These are phyloP conservation scores for Ceratobasidium sp. DNA, from an alignment of 1,284 basidiomycete species.

Conservation along the genomic window DNA sequence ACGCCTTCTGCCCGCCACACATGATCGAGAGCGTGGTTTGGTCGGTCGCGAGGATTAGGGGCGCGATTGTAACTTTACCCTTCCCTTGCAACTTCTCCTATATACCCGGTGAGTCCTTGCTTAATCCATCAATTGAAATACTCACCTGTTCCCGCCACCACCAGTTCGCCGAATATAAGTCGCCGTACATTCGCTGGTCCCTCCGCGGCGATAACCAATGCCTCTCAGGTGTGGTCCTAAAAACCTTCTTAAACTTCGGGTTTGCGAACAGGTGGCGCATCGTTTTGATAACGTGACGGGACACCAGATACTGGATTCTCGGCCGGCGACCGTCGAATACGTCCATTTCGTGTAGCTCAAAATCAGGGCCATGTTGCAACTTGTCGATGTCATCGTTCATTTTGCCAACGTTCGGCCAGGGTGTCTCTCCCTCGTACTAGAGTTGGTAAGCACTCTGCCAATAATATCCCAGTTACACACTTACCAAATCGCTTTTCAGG, in stretches of 20 bases:
- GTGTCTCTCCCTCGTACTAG: too few relatives aligned
- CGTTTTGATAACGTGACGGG: neutral
- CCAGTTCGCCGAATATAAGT: too few relatives aligned
- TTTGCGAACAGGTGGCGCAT: conserved; percentile 6
- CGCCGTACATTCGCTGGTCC: neutral
- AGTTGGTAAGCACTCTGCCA: too few relatives aligned
- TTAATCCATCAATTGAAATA: too few relatives aligned
- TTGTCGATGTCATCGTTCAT: too few relatives aligned
- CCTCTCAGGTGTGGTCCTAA: neutral
- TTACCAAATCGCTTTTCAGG: too few relatives aligned
- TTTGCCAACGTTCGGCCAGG: too few relatives aligned
- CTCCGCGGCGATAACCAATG: neutral
- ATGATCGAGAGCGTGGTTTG: conserved; percentile 20
- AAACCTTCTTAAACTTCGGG: neutral
- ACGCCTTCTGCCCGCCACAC: too few relatives aligned
- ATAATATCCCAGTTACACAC: too few relatives aligned
- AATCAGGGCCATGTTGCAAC: conserved; percentile 12
- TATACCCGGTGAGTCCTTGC: too few relatives aligned
- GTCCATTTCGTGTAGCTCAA: neutral
- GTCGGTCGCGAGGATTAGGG: conserved; percentile 16
- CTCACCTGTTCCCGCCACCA: too few relatives aligned
- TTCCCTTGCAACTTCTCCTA: neutral
- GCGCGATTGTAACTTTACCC: neutral
- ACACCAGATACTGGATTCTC: neutral
- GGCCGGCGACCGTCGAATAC: neutral